These are phyloP conservation scores for Aspergillus sp. DNA, from an alignment of 2,329 filamentous ascomycete species.

Conservation along the genomic window DNA sequence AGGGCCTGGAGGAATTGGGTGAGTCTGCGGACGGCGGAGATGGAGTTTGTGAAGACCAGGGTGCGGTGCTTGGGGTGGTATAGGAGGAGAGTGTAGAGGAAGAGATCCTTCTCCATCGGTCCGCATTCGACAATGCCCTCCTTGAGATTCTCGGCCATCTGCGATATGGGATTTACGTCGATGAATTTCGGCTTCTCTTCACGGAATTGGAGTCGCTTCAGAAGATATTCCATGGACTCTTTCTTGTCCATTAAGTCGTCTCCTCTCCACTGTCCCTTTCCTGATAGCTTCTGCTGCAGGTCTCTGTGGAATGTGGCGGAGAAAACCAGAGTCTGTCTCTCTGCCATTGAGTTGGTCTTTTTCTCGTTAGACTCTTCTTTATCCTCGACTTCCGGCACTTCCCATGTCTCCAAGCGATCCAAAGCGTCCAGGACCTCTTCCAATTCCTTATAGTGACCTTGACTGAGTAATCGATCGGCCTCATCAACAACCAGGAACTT, in stretches of 20 bases:
- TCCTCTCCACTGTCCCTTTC: constrained; percentile 56
- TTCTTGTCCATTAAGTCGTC: constrained; percentile 62
- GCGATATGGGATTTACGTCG: constrained; percentile 79
- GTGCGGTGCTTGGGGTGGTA: constrained; percentile 75
- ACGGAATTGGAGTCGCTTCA: constrained; percentile 82
- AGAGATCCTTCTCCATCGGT: constrained; percentile 94
- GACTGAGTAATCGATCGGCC: constrained; percentile 82
- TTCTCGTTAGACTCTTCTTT: constrained; percentile 38
- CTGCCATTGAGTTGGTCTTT: constrained; percentile 20
- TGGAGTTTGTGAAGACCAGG: constrained; percentile 92
- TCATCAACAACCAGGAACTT: constrained; percentile 87
- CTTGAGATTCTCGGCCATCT: constrained; percentile 79
- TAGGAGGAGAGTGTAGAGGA: constrained; percentile 79
- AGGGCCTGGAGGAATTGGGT: constrained; percentile 79
- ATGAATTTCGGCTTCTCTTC: constrained; percentile 81
- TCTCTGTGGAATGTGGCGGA: constrained; percentile 92
- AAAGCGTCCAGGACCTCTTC: constrained; percentile 78
- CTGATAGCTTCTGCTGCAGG: constrained; percentile 81
- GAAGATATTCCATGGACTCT: constrained; percentile 85
- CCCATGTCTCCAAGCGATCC: constrained; percentile 54
- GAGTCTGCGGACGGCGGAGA: constrained; percentile 81
- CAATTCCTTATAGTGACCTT: constrained; percentile 92
- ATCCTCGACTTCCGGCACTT: constrained; percentile 21
- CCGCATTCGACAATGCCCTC: constrained; percentile 90
- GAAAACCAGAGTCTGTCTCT: constrained; percentile 85